A percentile compares a stretch with the other conserved stretches of the same genome.
Conservation (phyloP, 192 early-diverging fungal species). For the Coemansia sp. region DNA sequence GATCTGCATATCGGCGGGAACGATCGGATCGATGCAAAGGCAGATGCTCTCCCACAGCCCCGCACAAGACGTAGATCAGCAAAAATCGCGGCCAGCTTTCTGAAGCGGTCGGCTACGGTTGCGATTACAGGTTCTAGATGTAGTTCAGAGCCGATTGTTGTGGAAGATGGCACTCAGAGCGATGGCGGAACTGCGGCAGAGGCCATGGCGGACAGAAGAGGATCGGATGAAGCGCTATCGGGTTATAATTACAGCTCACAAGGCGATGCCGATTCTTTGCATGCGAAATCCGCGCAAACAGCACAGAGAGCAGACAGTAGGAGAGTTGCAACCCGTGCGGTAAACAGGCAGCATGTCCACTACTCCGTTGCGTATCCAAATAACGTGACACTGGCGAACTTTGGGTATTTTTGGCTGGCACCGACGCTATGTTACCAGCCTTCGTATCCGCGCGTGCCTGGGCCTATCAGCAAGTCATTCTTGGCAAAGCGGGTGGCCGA, state of each 20-base stretch:
- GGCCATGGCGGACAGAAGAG: not conserved
- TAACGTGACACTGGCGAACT: constrained; percentile 67
- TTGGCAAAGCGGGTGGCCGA: constrained; percentile 82
- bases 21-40: constrained; percentile 51
- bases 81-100: constrained; percentile 24
- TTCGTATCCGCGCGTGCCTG: constrained; percentile 68
- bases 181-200: constrained; percentile 11
- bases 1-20: constrained; percentile 33
- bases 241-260: no score
- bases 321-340: not conserved
- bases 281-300: not conserved
- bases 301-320: constrained; percentile 2
- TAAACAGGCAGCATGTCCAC: constrained; percentile 38
- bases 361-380: constrained; percentile 69
- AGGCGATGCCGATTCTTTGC: not conserved
- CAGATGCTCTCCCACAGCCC: constrained; percentile 44
- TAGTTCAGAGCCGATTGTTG: constrained; percentile 1
- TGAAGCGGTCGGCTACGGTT: constrained; percentile 25
- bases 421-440: constrained; percentile 91
- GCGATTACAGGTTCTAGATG: constrained; percentile 1
- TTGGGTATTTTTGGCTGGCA: constrained; percentile 74
- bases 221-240: not conserved
- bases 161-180: constrained; percentile 17
- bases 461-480: constrained; percentile 70
- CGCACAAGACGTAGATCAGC: constrained; percentile 27